Evolutionary conservation across 345 rosid genomes (phyloP).

Genomic region (Luvunga scandens): DNA sequence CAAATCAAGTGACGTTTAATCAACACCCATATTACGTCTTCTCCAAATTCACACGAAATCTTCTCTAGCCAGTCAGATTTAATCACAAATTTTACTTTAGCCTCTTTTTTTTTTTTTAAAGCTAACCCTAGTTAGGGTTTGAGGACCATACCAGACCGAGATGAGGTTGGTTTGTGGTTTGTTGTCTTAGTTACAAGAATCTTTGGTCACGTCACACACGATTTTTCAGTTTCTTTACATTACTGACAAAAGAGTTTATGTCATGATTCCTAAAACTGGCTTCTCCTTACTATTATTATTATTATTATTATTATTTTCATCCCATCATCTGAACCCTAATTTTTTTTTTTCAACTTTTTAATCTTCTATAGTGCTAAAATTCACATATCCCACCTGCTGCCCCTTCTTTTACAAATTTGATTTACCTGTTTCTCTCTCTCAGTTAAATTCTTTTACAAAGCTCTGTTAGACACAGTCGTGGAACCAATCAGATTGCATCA

Average conservation of each 20-base stretch:
- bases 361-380: background rate
- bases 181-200: constrained; percentile 53
- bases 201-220: constrained; percentile 70
- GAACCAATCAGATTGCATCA: constrained; percentile 14
- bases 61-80: constrained; percentile 25
- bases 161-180: constrained; percentile 34
- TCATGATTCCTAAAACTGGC: constrained; percentile 33
- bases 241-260: constrained; percentile 57
- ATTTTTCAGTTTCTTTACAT: constrained; percentile 51
- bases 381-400: constrained; percentile 5
- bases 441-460: constrained; percentile 15
- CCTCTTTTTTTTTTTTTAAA: background rate
- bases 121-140: constrained; percentile 34
- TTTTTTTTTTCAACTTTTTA: background rate
- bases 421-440: constrained; percentile 20
- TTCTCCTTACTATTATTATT: background rate
- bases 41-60: constrained; percentile 28
- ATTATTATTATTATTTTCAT: background rate
- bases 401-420: constrained; percentile 12
- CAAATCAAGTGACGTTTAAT: constrained; percentile 23
- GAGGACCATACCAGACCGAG: constrained; percentile 28
- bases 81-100: constrained; percentile 7
- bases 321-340: constrained; percentile 26
- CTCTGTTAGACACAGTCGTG: constrained; percentile 2
- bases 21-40: constrained; percentile 34